A percentile compares a stretch with the other conserved stretches of the same genome.
These are phyloP conservation scores for Trichoderma brevicompactum DNA, from an alignment of 2,329 filamentous ascomycete genomes.

Conservation along the genomic window DNA sequence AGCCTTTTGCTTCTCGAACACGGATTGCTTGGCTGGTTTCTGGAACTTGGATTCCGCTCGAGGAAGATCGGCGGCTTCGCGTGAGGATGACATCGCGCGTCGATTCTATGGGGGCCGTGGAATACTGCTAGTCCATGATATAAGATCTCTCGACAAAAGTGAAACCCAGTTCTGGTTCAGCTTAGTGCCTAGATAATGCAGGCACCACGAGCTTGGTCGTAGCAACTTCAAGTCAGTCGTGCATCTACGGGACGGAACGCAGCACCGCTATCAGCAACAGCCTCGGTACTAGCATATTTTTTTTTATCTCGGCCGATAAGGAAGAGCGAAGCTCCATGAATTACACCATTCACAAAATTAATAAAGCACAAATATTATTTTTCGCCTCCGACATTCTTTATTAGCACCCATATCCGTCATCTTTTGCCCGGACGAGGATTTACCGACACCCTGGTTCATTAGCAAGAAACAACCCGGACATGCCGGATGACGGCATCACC, in stretches of 20 bases:
- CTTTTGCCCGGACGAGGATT: background rate
- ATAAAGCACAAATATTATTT: background rate
- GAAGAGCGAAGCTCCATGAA: too few relatives aligned
- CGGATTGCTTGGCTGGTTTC: conserved; percentile 79
- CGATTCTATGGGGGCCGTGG: background rate
- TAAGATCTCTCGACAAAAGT: too few relatives aligned
- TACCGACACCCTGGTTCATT: background rate
- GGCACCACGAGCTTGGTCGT: background rate
- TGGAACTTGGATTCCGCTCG: conserved; percentile 77
- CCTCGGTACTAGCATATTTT: conserved; percentile 31
- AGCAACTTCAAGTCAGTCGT: background rate
- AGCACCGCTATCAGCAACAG: too few relatives aligned
- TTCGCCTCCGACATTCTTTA: background rate
- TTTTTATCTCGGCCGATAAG: too few relatives aligned
- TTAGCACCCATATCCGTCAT: background rate
- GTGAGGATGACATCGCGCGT: conserved; percentile 53
- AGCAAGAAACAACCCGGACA: conserved; percentile 1
- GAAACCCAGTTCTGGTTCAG: background rate
- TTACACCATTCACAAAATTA: background rate
- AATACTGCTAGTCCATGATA: conserved; percentile 10
- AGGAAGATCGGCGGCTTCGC: conserved; percentile 63
- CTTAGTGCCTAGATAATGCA: background rate
- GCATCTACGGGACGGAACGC: too few relatives aligned
- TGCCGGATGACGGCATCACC: conserved; percentile 5
- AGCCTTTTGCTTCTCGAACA: conserved; percentile 86